phyloP scores from a whole-genome alignment of 805 yeast species.

The Teunomyces aglyptinius region DNA sequence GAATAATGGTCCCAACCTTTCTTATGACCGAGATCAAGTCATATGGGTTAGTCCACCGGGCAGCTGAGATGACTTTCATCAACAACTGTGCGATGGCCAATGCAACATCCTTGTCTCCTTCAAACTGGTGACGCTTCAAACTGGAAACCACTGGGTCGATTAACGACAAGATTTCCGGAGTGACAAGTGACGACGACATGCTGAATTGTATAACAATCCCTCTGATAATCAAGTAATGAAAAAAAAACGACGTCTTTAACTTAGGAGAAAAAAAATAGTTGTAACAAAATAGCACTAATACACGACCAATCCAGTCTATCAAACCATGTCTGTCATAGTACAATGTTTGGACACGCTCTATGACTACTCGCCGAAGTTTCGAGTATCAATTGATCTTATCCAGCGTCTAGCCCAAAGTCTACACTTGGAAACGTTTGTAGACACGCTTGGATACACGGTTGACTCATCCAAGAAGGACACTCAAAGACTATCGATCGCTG shows the following conservation, averaged over 20 bases:
- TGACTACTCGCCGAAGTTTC: constrained; percentile 30
- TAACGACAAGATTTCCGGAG: constrained; percentile 29
- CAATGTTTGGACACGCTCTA: constrained; percentile 26
- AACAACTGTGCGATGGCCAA: constrained; percentile 82
- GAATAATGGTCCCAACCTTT: constrained; percentile 65
- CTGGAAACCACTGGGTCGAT: constrained; percentile 43
- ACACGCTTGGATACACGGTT: constrained; percentile 29
- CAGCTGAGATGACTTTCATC: constrained; percentile 84
- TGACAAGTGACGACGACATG: constrained; percentile 2
- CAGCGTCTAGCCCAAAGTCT: constrained; percentile 41
- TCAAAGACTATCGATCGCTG: constrained; percentile 41
- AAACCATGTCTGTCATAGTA: not conserved
- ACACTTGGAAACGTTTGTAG: constrained; percentile 41
- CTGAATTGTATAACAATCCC: not conserved
- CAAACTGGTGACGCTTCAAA: constrained; percentile 80
- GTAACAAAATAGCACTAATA: not conserved
- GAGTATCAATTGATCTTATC: constrained; percentile 34
- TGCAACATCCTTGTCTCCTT: constrained; percentile 81
- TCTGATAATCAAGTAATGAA: too few relatives aligned
- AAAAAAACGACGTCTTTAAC: not conserved
- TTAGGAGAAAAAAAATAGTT: not conserved
- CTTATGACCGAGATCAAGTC: constrained; percentile 73
- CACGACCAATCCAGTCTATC: not conserved
- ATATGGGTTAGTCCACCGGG: constrained; percentile 79
- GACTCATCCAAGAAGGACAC: constrained; percentile 11